Conservation (phyloP, 2,329 filamentous ascomycete species). For the Stagonosporopsis chrysanthemi region DNA sequence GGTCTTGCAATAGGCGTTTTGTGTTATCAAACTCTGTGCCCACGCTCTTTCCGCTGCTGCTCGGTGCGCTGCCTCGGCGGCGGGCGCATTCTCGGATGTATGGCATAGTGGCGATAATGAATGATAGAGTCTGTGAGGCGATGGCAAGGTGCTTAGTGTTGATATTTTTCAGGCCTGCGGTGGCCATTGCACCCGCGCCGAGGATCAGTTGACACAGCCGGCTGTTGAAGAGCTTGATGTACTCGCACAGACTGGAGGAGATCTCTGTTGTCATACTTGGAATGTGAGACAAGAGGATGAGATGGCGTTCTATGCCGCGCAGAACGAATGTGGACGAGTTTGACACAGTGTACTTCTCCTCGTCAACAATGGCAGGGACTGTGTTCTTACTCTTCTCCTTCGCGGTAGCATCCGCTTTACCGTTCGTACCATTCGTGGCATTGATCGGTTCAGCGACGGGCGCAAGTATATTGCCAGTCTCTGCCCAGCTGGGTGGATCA, state of each 20-base stretch:
- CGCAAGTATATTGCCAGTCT: conserved; percentile 56
- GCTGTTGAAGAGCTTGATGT: conserved; percentile 93
- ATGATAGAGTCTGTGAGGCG: conserved; percentile 86
- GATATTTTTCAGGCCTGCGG: conserved; percentile 92
- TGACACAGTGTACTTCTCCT: conserved; percentile 85
- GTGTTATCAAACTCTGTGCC: conserved; percentile 89
- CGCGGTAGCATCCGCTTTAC: conserved; percentile 38
- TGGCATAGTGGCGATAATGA: conserved; percentile 85
- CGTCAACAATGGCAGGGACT: conserved; percentile 74
- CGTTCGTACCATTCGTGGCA: conserved; percentile 38
- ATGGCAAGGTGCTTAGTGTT: conserved; percentile 88
- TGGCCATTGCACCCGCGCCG: conserved; percentile 87
- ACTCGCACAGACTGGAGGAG: conserved; percentile 78
- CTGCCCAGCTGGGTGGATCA: conserved; percentile 72
- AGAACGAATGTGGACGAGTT: conserved; percentile 83
- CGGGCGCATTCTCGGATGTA: conserved; percentile 92
- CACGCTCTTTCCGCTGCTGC: conserved; percentile 48
- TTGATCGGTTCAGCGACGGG: conserved; percentile 28
- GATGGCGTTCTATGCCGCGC: conserved; percentile 79
- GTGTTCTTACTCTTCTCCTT: conserved; percentile 56
- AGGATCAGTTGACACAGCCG: conserved; percentile 96
- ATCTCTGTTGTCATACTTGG: conserved; percentile 90
- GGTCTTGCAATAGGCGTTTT: conserved; percentile 82
- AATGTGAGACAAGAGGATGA: conserved; percentile 82
- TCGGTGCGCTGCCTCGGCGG: conserved; percentile 64